Conservation (phyloP, 345 rosid species). For the Sonneratia alba region DNA sequence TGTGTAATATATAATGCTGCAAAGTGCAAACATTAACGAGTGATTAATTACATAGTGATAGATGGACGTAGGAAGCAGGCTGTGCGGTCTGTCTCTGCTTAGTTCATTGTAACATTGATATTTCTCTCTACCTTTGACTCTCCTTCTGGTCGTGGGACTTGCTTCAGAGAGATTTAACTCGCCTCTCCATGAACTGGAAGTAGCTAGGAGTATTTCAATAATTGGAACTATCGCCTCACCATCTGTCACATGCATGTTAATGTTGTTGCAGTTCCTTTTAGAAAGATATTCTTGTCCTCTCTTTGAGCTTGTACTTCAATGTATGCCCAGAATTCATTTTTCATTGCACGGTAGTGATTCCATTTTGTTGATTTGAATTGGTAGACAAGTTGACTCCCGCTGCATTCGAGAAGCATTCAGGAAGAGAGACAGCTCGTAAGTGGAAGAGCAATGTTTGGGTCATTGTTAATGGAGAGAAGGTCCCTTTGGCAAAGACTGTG, state of each 20-base stretch:
- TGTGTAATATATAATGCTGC: neutral
- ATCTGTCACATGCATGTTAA: neutral
- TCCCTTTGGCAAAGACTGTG: slow-evolving; percentile 78
- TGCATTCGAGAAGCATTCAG: slow-evolving; percentile 99
- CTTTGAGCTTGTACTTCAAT: neutral
- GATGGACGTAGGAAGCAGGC: neutral
- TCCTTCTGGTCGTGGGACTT: neutral
- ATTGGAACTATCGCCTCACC: neutral
- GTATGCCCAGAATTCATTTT: neutral
- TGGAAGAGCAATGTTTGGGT: slow-evolving; percentile 99
- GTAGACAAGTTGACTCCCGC: slow-evolving; percentile 90
- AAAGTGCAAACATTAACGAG: neutral
- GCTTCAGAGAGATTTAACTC: neutral
- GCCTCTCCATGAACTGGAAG: neutral
- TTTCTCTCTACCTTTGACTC: neutral
- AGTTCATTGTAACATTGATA: neutral
- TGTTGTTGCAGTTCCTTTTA: neutral
- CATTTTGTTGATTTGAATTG: slow-evolving; percentile 21
- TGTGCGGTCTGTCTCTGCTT: neutral
- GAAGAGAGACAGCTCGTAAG: slow-evolving; percentile 97
- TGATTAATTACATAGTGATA: neutral
- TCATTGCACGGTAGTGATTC: slow-evolving; percentile 11
- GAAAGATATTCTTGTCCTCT: neutral
- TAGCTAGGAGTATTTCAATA: neutral
- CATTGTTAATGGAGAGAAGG: slow-evolving; percentile 82